phyloP scores from a whole-genome alignment of 805 yeast genomes.

The Barnettozyma vustinii region DNA sequence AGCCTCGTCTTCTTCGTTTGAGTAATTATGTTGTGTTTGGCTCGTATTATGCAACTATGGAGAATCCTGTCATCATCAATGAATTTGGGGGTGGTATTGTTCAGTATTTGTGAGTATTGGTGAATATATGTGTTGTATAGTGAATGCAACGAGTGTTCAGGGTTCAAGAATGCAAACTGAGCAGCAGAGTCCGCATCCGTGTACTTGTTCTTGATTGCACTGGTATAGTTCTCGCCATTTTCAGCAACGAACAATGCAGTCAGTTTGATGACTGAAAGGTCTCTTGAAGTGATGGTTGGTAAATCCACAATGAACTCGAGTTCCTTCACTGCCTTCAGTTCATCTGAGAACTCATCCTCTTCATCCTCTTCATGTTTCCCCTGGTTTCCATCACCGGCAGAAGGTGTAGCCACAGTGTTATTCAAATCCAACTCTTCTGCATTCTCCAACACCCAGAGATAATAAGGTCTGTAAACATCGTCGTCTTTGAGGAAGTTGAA shows the following conservation, averaged over 20 bases:
- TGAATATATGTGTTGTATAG: slow-evolving; percentile 44
- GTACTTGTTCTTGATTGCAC: slow-evolving; percentile 32
- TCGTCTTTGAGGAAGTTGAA: slow-evolving; percentile 57
- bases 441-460: slow-evolving; percentile 40
- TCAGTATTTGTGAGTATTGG: slow-evolving; percentile 44
- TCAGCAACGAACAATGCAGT: slow-evolving; percentile 66
- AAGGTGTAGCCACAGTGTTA: not conserved
- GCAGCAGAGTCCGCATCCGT: slow-evolving; percentile 31
- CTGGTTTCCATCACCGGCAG: not conserved
- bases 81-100: not conserved
- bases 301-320: slow-evolving; percentile 13
- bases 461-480: slow-evolving; percentile 55
- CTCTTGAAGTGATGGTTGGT: slow-evolving; percentile 48
- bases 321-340: slow-evolving; percentile 6
- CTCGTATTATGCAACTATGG: slow-evolving; percentile 33
- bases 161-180: slow-evolving; percentile 65
- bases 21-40: slow-evolving; percentile 41
- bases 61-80: slow-evolving; percentile 34
- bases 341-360: not conserved
- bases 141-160: slow-evolving; percentile 53
- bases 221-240: slow-evolving; percentile 46
- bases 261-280: slow-evolving; percentile 61
- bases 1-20: slow-evolving; percentile 33
- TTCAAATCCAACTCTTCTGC: slow-evolving; percentile 17
- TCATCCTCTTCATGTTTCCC: slow-evolving; percentile 9